A percentile compares a stretch with the other conserved stretches of the same genome.
These are phyloP conservation scores for Epichloe glyceriae DNA, from an alignment of 2,329 filamentous ascomycete species.

Conservation along the genomic window DNA sequence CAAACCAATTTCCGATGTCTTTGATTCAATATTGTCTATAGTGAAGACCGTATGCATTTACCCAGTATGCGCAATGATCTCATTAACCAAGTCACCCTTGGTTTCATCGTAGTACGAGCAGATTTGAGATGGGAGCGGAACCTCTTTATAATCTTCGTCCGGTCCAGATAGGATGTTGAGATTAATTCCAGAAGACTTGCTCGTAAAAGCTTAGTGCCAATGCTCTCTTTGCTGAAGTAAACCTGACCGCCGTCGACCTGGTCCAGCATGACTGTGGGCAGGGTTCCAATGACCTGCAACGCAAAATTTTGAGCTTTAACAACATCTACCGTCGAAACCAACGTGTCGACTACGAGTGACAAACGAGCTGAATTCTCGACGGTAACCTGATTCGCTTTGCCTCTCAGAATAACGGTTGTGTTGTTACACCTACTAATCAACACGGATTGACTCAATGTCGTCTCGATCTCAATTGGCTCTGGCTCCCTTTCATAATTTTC, in stretches of 20 bases:
- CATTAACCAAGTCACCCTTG: constrained; percentile 67
- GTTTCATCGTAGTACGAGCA: constrained; percentile 57
- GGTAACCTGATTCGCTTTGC: constrained; percentile 94
- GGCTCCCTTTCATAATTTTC: constrained; percentile 80
- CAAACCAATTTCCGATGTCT: background rate
- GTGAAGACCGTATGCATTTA: constrained; percentile 25
- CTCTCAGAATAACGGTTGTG: constrained; percentile 75
- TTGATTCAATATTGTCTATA: background rate
- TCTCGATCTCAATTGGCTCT: constrained; percentile 67
- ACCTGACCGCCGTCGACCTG: constrained; percentile 84
- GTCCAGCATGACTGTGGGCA: constrained; percentile 83
- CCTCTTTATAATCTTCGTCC: constrained; percentile 75
- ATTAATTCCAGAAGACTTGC: constrained; percentile 80
- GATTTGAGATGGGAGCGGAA: constrained; percentile 81
- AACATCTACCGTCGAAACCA: constrained; percentile 84
- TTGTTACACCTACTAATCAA: constrained; percentile 88
- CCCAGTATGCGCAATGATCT: constrained; percentile 91
- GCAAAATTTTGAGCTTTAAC: constrained; percentile 94
- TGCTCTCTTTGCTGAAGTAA: constrained; percentile 72
- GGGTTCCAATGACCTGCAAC: constrained; percentile 73
- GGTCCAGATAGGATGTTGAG: constrained; percentile 62
- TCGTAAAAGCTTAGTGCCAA: constrained; percentile 69
- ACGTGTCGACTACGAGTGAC: constrained; percentile 75
- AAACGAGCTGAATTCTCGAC: constrained; percentile 80
- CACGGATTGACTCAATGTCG: constrained; percentile 73